These are phyloP conservation scores for Sphaerostilbella broomeana DNA, from an alignment of 2,329 filamentous ascomycete species.

Conservation along the genomic window DNA sequence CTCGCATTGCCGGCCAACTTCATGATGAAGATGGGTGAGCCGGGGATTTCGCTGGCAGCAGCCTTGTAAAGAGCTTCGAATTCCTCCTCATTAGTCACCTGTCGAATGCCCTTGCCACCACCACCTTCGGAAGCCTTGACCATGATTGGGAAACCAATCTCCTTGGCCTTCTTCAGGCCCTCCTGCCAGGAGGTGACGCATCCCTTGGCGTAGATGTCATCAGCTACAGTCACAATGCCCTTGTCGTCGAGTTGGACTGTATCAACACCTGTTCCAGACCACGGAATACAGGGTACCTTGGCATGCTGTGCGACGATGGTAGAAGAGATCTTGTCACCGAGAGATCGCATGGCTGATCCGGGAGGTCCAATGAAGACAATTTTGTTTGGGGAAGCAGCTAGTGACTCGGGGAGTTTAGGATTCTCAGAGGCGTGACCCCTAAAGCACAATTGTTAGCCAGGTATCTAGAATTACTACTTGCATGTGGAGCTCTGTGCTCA, in stretches of 20 bases:
- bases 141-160: conserved; percentile 99
- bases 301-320: conserved; percentile 99
- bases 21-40: conserved; percentile 99
- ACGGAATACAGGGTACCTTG: conserved; percentile 94
- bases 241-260: conserved; percentile 70
- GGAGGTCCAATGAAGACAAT: conserved; percentile 99
- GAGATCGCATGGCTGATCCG: conserved; percentile 95
- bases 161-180: conserved; percentile 75
- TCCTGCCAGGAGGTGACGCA: conserved; percentile 88
- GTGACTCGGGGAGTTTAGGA: conserved; percentile 90
- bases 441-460: background rate
- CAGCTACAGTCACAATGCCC: conserved; percentile 87
- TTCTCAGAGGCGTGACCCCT: conserved; percentile 99
- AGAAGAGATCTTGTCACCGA: conserved; percentile 99
- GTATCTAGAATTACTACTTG: background rate
- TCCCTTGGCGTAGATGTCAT: conserved; percentile 79
- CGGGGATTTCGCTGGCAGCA: conserved; percentile 93
- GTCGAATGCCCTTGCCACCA: conserved; percentile 98
- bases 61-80: conserved; percentile 90
- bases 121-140: conserved; percentile 99
- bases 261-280: conserved; percentile 91
- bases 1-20: conserved; percentile 94
- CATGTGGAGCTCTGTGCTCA: conserved; percentile 37
- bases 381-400: conserved; percentile 94
- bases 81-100: conserved; percentile 76